Conservation (phyloP, 352 stramenopile genomes). For the Phytophthora pini region DNA sequence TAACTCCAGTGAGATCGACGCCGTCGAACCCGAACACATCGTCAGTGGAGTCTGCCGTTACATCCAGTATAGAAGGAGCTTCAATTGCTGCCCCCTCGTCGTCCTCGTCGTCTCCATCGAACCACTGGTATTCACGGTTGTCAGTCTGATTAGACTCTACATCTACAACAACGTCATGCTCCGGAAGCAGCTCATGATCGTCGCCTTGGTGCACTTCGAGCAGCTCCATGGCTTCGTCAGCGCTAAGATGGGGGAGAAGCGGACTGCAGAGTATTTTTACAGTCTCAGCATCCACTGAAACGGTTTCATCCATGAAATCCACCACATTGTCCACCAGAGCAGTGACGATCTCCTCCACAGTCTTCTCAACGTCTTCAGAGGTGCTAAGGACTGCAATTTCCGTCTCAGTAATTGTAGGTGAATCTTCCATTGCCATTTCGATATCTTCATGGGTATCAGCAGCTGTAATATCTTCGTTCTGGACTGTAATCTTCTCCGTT, state of each 20-base stretch:
- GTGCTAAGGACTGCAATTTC: neutral
- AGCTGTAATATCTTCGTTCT: neutral
- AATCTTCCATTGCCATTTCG: conserved; percentile 3
- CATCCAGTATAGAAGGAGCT: conserved; percentile 22
- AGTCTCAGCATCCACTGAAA: conserved; percentile 14
- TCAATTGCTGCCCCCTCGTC: conserved; percentile 25
- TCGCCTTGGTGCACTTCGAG: conserved; percentile 34
- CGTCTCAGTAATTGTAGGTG: neutral
- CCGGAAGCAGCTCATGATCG: conserved; percentile 27
- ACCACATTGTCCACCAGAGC: conserved; percentile 28
- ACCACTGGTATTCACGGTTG: conserved; percentile 43
- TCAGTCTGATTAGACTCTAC: conserved; percentile 14
- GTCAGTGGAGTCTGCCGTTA: conserved; percentile 23
- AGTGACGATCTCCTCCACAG: conserved; percentile 16
- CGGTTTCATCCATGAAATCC: conserved; percentile 14
- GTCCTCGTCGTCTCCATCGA: conserved; percentile 42
- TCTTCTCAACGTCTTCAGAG: neutral
- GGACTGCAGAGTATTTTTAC: conserved; percentile 22
- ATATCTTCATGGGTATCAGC: conserved; percentile 4
- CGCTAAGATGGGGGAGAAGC: conserved; percentile 32
- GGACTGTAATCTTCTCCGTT: neutral
- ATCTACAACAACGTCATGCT: conserved; percentile 18
- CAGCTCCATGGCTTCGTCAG: conserved; percentile 36
- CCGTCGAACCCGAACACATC: conserved; percentile 36
- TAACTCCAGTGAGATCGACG: conserved; percentile 16